Conservation (phyloP, 2,329 filamentous ascomycete genomes). For the Scedosporium apiospermum region DNA sequence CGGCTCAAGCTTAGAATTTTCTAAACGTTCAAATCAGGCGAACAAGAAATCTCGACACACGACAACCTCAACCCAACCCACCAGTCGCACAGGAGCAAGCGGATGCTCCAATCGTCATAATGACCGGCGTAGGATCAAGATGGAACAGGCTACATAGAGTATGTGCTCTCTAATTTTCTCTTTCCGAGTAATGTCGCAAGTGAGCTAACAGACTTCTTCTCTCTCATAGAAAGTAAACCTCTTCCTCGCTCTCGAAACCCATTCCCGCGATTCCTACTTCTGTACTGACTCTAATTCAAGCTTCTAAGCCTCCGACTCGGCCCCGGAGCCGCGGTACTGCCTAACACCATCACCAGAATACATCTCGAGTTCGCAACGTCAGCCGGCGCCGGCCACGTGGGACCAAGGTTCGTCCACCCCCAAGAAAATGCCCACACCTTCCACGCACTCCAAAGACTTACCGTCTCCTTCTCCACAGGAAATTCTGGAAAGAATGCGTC, state of each 20-base stretch:
- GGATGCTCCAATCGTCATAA: conserved; percentile 18
- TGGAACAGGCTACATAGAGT: conserved; percentile 63
- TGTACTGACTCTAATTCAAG: conserved; percentile 28
- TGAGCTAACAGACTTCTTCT: conserved; percentile 10
- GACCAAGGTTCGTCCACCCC: conserved; percentile 49
- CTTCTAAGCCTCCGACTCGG: conserved; percentile 69
- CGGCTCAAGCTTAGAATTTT: neutral
- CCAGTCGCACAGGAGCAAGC: neutral
- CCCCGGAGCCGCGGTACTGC: conserved; percentile 73
- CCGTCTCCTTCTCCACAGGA: conserved; percentile 41
- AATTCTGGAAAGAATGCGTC: conserved; percentile 80
- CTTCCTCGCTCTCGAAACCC: conserved; percentile 10
- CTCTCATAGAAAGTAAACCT: conserved; percentile 31
- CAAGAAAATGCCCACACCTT: conserved; percentile 9
- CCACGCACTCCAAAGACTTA: conserved; percentile 12
- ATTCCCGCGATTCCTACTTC: conserved; percentile 6
- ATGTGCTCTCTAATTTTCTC: conserved; percentile 22
- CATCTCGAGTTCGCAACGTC: conserved; percentile 61
- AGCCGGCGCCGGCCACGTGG: conserved; percentile 58
- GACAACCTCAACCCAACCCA: neutral
- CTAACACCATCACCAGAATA: conserved; percentile 64
- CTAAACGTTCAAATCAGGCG: neutral
- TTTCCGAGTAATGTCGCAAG: neutral
- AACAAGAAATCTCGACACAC: neutral
- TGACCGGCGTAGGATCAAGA: conserved; percentile 39